A percentile compares a stretch with the other conserved stretches of the same genome.
Conservation (phyloP, 306 rosid genomes). For the Inga leiocalycina region DNA sequence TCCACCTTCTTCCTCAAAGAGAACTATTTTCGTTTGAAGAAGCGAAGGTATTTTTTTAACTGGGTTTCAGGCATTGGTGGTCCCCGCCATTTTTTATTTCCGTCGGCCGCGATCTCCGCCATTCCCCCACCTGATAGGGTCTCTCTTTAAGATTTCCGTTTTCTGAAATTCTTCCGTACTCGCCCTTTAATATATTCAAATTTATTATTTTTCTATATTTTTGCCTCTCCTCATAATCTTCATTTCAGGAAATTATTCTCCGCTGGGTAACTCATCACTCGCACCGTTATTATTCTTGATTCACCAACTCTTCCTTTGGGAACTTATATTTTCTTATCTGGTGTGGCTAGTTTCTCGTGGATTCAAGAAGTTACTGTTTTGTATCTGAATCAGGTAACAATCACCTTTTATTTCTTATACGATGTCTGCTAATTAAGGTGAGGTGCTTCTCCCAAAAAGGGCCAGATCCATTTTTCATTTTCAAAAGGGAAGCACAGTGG, state of each 20-base stretch:
- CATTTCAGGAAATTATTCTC: neutral
- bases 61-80: neutral
- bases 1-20: neutral
- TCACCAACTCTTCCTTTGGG: constrained; percentile 23
- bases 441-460: neutral
- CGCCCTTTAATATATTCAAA: neutral
- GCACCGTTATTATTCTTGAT: constrained; percentile 16
- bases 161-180: neutral
- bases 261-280: neutral
- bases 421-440: neutral
- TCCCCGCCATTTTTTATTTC: neutral
- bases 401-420: neutral
- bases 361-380: constrained; percentile 8
- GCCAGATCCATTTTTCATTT: constrained; percentile 36
- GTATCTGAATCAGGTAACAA: constrained; percentile 43
- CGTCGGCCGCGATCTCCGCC: constrained; percentile 38
- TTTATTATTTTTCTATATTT: constrained; percentile 15
- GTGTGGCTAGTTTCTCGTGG: neutral
- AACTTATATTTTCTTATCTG: neutral
- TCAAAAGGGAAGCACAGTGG: neutral
- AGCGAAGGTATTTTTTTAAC: neutral
- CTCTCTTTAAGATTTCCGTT: neutral
- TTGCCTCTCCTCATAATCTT: neutral
- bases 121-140: neutral
- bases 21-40: neutral